phyloP scores from a whole-genome alignment of 2,329 filamentous ascomycete species.

The Botrytis aclada region DNA sequence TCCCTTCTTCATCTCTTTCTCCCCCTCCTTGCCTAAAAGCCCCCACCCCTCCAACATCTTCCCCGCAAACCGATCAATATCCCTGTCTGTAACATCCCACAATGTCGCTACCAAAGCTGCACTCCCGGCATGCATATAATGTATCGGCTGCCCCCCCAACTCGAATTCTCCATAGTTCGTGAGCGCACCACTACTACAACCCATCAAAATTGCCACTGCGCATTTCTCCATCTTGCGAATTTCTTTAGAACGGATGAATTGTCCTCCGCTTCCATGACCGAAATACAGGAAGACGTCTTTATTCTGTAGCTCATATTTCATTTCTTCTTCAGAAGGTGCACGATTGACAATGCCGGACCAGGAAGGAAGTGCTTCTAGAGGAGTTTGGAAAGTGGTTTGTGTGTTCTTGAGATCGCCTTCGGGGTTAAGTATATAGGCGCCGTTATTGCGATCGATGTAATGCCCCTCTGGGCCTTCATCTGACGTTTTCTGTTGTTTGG shows the following conservation, averaged over 20 bases:
- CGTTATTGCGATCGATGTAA: slow-evolving; percentile 53
- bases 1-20: slow-evolving; percentile 30
- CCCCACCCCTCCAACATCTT: slow-evolving; percentile 84
- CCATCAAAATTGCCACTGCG: slow-evolving; percentile 85
- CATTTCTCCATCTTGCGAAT: slow-evolving; percentile 76
- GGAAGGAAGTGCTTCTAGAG: slow-evolving; percentile 59
- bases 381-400: slow-evolving; percentile 67
- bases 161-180: slow-evolving; percentile 84
- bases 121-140: slow-evolving; percentile 84
- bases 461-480: slow-evolving; percentile 44
- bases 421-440: slow-evolving; percentile 86
- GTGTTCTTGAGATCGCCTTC: slow-evolving; percentile 79
- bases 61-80: slow-evolving; percentile 90
- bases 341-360: slow-evolving; percentile 71
- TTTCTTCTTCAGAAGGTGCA: slow-evolving; percentile 72
- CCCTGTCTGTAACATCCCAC: slow-evolving; percentile 97
- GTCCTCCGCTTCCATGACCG: slow-evolving; percentile 89
- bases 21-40: slow-evolving; percentile 45
- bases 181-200: slow-evolving; percentile 82
- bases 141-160: slow-evolving; percentile 83
- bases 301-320: slow-evolving; percentile 62
- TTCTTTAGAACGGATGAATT: slow-evolving; percentile 85
- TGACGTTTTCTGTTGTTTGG: slow-evolving; percentile 37
- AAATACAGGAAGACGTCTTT: slow-evolving; percentile 86
- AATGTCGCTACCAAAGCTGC: slow-evolving; percentile 88